Conservation (phyloP, 2,329 filamentous ascomycete species). For the Plenodomus lindquistii region DNA sequence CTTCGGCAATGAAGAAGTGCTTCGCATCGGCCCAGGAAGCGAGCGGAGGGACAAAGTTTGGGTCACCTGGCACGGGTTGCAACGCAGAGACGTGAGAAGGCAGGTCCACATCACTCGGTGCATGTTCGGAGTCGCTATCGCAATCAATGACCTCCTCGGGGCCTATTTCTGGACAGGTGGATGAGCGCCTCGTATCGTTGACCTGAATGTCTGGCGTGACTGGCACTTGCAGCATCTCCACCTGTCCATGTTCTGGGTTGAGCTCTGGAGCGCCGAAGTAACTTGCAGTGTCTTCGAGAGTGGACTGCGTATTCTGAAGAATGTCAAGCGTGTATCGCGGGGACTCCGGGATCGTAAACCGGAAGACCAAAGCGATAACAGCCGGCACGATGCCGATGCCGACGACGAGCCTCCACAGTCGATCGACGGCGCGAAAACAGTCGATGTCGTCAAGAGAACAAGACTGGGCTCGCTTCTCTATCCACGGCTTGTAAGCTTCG, state of each 20-base stretch:
- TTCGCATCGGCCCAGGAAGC: conserved; percentile 38
- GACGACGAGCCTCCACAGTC: conserved; percentile 46
- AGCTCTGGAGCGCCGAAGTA: conserved; percentile 34
- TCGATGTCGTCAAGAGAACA: conserved; percentile 22
- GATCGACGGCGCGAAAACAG: conserved; percentile 42
- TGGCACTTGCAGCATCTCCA: conserved; percentile 32
- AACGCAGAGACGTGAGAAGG: conserved; percentile 2
- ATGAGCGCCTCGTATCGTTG: conserved; percentile 17
- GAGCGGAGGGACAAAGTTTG: conserved; percentile 52
- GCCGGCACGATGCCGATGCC: conserved; percentile 47
- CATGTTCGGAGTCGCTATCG: conserved; percentile 30
- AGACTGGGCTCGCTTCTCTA: conserved; percentile 17
- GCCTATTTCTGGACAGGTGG: conserved; percentile 29
- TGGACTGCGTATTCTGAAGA: conserved; percentile 37
- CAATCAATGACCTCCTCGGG: conserved; percentile 29
- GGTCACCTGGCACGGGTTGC: conserved; percentile 37
- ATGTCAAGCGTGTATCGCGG: conserved; percentile 48
- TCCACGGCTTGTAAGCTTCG: conserved; percentile 28
- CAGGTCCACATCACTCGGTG: conserved; percentile 11
- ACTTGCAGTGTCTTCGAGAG: conserved; percentile 39
- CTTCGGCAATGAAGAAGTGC: conserved; percentile 39
- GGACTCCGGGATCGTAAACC: conserved; percentile 48
- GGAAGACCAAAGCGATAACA: conserved; percentile 33
- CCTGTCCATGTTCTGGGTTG: conserved; percentile 27
- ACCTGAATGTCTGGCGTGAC: conserved; percentile 6